Conservation (phyloP, 495 filamentous ascomycete species). For the Aspergillus affinis region DNA sequence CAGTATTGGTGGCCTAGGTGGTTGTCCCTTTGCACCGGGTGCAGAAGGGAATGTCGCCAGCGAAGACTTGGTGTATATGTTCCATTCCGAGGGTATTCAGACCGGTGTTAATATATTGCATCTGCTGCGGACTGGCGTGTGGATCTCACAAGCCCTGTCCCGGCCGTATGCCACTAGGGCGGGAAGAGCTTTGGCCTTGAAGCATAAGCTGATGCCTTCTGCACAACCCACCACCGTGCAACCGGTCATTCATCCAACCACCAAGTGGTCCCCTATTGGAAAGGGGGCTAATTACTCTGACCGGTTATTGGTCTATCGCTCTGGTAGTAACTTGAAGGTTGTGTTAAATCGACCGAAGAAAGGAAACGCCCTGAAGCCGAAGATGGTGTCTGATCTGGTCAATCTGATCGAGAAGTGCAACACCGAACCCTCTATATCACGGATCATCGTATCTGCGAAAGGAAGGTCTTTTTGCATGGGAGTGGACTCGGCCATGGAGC, state of each 20-base stretch:
- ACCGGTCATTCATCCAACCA: slow-evolving; percentile 1
- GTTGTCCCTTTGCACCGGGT: slow-evolving; percentile 48
- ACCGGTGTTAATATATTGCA: slow-evolving; percentile 39
- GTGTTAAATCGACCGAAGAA: slow-evolving; percentile 33
- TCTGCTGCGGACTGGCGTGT: slow-evolving; percentile 33
- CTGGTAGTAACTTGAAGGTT: slow-evolving; percentile 31
- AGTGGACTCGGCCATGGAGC: slow-evolving; percentile 31
- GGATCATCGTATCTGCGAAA: slow-evolving; percentile 31
- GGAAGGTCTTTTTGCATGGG: slow-evolving; percentile 46
- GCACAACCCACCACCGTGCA: neutral
- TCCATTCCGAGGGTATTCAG: slow-evolving; percentile 36
- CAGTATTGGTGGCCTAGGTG: slow-evolving; percentile 44
- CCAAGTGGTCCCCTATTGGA: slow-evolving; percentile 8
- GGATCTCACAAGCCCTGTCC: slow-evolving; percentile 37
- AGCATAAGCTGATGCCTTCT: slow-evolving; percentile 4
- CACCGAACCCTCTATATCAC: slow-evolving; percentile 24
- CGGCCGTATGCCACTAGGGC: slow-evolving; percentile 31
- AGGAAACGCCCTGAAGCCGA: slow-evolving; percentile 34
- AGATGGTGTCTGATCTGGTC: slow-evolving; percentile 31
- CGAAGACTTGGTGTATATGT: slow-evolving; percentile 44
- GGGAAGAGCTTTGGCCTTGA: slow-evolving; percentile 28
- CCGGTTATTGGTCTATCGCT: slow-evolving; percentile 22
- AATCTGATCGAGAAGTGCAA: slow-evolving; percentile 19
- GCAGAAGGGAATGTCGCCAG: slow-evolving; percentile 47
- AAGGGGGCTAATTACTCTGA: slow-evolving; percentile 14